phyloP scores from a whole-genome alignment of 345 rosid species.

The Eutrema yunnanense region DNA sequence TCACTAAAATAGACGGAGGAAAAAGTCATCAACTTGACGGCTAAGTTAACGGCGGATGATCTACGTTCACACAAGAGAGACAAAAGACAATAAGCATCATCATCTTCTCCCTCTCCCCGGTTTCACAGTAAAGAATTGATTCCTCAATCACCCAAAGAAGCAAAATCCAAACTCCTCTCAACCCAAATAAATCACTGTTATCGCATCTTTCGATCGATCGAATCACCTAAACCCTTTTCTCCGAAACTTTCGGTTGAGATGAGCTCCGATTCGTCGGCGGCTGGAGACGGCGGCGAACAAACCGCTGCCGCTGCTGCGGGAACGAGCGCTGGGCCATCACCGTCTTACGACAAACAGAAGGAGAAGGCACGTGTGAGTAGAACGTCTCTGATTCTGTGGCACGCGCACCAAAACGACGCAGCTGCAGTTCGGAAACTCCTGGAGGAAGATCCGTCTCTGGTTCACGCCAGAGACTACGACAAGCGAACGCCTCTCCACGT shows the following conservation, averaged over 20 bases:
- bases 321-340: slow-evolving; percentile 23
- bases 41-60: slow-evolving; percentile 29
- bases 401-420: slow-evolving; percentile 94
- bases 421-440: slow-evolving; percentile 80
- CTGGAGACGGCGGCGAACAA: slow-evolving; percentile 30
- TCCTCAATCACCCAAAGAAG: slow-evolving; percentile 16
- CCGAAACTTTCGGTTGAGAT: slow-evolving; percentile 17
- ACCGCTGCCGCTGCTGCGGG: slow-evolving; percentile 21
- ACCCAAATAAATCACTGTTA: background rate
- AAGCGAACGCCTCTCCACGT: slow-evolving; percentile 92
- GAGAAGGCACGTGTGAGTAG: slow-evolving; percentile 98
- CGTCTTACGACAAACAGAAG: slow-evolving; percentile 61
- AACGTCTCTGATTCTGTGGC: slow-evolving; percentile 95
- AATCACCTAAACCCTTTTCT: background rate
- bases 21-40: slow-evolving; percentile 32
- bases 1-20: slow-evolving; percentile 21
- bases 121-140: slow-evolving; percentile 13
- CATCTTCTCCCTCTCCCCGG: background rate
- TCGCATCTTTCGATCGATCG: background rate
- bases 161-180: background rate
- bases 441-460: slow-evolving; percentile 82
- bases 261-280: slow-evolving; percentile 49
- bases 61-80: slow-evolving; percentile 13
- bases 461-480: slow-evolving; percentile 90
- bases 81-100: background rate